These are phyloP conservation scores for Sclerotinia glacialis DNA, from an alignment of 2,329 filamentous ascomycete species.

Conservation along the genomic window DNA sequence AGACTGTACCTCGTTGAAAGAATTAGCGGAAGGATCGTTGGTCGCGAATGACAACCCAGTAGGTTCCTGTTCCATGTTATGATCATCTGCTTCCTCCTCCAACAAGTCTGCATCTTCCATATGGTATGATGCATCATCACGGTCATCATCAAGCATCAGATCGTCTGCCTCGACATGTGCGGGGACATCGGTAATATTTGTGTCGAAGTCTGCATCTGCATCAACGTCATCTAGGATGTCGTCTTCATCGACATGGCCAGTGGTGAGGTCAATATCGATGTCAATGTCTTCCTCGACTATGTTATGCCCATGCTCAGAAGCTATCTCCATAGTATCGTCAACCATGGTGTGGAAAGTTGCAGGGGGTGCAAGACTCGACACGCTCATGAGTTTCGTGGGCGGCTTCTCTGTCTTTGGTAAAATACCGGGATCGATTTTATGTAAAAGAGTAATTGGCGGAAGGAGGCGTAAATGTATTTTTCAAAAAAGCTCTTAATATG, in stretches of 20 bases:
- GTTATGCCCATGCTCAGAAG: constrained; percentile 45
- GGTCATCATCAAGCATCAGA: constrained; percentile 46
- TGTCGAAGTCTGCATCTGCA: constrained; percentile 38
- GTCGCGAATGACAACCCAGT: constrained; percentile 25
- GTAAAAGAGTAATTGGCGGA: neutral
- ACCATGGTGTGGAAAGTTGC: constrained; percentile 32
- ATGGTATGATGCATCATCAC: constrained; percentile 41
- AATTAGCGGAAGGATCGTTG: constrained; percentile 1
- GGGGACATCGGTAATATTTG: constrained; percentile 17
- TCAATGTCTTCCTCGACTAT: constrained; percentile 51
- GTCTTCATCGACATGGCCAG: constrained; percentile 49
- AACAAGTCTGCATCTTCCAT: constrained; percentile 40
- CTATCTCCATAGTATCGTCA: constrained; percentile 54
- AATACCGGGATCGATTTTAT: neutral
- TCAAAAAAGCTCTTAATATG: neutral
- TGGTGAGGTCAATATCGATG: constrained; percentile 56
- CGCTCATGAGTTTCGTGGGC: constrained; percentile 12
- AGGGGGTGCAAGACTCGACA: constrained; percentile 15
- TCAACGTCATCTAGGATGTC: constrained; percentile 53
- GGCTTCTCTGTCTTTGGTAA: neutral
- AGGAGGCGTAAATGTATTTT: neutral
- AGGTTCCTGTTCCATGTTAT: constrained; percentile 30
- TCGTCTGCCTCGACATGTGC: constrained; percentile 43
- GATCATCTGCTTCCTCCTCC: constrained; percentile 30
- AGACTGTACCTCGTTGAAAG: constrained; percentile 14